Conservation (phyloP, 371 early-diverging fungal species). For the Conidiobolus incongruus region DNA sequence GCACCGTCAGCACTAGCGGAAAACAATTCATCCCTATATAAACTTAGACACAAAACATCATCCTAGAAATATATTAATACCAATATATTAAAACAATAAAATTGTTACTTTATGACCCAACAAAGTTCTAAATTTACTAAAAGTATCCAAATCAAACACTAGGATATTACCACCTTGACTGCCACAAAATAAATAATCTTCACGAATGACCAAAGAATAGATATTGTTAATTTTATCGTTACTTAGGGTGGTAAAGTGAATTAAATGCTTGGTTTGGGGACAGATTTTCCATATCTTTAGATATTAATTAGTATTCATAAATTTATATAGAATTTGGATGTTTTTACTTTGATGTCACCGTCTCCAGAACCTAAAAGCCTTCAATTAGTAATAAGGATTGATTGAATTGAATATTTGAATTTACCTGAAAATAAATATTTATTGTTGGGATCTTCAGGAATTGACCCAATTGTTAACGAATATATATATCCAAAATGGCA, state of each 20-base stretch:
- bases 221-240: slow-evolving; percentile 29
- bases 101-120: slow-evolving; percentile 28
- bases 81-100: neutral
- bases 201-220: slow-evolving; percentile 32
- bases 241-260: slow-evolving; percentile 13
- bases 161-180: slow-evolving; percentile 56
- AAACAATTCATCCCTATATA: slow-evolving; percentile 21
- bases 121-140: slow-evolving; percentile 40
- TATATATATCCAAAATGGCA: slow-evolving; percentile 62
- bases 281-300: slow-evolving; percentile 28
- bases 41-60: slow-evolving; percentile 35
- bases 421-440: slow-evolving; percentile 30
- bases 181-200: slow-evolving; percentile 50
- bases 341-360: slow-evolving; percentile 39
- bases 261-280: slow-evolving; percentile 10
- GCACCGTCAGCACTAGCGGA: slow-evolving; percentile 55
- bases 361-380: slow-evolving; percentile 30
- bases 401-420: neutral
- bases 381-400: neutral
- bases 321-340: neutral
- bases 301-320: neutral
- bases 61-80: slow-evolving; percentile 16
- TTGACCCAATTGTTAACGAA: slow-evolving; percentile 23
- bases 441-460: slow-evolving; percentile 22
- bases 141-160: slow-evolving; percentile 61